phyloP scores from a whole-genome alignment of 768 basidiomycete species.

The Suillus bovinus region DNA sequence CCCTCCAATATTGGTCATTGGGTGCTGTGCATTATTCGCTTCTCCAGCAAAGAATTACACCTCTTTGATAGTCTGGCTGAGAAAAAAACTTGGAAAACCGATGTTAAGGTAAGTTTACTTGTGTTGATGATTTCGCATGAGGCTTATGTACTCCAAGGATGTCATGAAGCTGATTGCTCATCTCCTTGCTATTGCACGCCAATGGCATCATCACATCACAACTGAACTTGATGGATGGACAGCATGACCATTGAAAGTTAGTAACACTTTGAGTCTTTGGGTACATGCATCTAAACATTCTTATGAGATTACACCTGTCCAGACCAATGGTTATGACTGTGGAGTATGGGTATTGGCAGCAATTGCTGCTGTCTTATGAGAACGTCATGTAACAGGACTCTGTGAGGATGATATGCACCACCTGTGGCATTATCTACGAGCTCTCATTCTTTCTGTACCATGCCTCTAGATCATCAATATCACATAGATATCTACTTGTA shows the following conservation, averaged over 20 bases:
- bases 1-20: conserved; percentile 27
- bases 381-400: conserved; percentile 12
- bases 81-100: conserved; percentile 7
- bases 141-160: not conserved
- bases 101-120: conserved; percentile 7
- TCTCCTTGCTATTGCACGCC: conserved; percentile 5
- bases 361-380: conserved; percentile 21
- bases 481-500: not conserved
- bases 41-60: conserved; percentile 7
- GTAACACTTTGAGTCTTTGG: not conserved
- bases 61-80: conserved; percentile 19
- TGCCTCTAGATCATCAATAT: not conserved
- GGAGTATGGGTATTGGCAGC: conserved; percentile 27
- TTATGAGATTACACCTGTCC: conserved; percentile 7
- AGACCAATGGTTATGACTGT: conserved; percentile 23
- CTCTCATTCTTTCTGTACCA: conserved; percentile 8
- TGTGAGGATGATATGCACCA: conserved; percentile 18
- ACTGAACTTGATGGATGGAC: conserved; percentile 10
- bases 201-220: not conserved
- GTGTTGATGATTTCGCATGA: not conserved
- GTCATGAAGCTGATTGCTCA: conserved; percentile 12
- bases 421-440: conserved; percentile 14
- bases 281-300: not conserved
- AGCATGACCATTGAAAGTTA: conserved; percentile 7
- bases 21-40: conserved; percentile 30